A percentile compares a stretch with the other conserved stretches of the same genome.
Evolutionary conservation across 345 rosid species (phyloP).

Genomic region (Camelina sativa): DNA sequence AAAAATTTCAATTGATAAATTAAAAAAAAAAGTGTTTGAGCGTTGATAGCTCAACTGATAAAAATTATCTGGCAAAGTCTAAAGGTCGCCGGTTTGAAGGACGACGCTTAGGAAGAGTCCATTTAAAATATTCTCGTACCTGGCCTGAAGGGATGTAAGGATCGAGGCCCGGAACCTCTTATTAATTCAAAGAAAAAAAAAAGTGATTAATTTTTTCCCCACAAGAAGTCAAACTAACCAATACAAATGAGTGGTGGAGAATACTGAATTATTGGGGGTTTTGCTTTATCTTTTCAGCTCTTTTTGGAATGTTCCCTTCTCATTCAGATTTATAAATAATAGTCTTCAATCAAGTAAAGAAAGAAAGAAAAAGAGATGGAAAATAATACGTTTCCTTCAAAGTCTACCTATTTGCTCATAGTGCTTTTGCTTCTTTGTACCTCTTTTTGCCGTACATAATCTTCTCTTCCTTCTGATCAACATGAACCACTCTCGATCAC

Average conservation of each 20-base stretch:
- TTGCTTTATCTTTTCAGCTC: not conserved
- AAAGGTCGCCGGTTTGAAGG: too few relatives aligned
- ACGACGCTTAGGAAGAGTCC: too few relatives aligned
- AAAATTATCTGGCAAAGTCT: too few relatives aligned
- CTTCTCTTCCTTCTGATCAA: not conserved
- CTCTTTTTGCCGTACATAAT: constrained; percentile 2
- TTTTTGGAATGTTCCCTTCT: not conserved
- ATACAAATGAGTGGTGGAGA: not conserved
- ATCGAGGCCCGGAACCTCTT: too few relatives aligned
- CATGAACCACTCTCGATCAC: not conserved
- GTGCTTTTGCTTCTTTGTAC: constrained; percentile 13
- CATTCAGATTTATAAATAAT: not conserved
- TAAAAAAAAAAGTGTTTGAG: too few relatives aligned
- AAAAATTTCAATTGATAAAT: not conserved
- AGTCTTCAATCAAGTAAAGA: not conserved
- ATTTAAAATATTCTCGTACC: too few relatives aligned
- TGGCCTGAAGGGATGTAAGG: too few relatives aligned
- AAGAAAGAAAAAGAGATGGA: not conserved
- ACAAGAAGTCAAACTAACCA: not conserved
- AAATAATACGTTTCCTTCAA: not conserved
- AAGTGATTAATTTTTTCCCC: not conserved
- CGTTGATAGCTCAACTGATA: too few relatives aligned
- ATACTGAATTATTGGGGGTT: not conserved
- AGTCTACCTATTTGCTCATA: not conserved
- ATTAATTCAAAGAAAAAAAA: too few relatives aligned